A percentile compares a stretch with the other conserved stretches of the same genome.
Conservation (phyloP, 345 rosid genomes). For the Boechera retrofracta region DNA sequence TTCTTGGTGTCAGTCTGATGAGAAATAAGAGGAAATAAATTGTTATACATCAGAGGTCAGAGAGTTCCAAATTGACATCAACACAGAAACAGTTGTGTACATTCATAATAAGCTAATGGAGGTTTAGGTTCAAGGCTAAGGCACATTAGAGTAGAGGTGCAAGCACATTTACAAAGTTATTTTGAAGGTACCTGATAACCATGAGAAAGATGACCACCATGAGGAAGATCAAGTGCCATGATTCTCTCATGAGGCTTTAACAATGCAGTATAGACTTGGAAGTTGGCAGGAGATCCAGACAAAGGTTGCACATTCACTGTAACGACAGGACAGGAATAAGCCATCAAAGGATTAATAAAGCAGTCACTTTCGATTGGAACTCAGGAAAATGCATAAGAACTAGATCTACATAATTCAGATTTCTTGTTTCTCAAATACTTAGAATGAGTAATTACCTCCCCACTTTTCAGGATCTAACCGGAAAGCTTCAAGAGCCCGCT, state of each 20-base stretch:
- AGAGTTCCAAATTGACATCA: constrained; percentile 3
- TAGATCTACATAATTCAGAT: constrained; percentile 2
- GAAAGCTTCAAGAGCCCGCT: constrained; percentile 95
- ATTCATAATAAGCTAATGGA: constrained; percentile 3
- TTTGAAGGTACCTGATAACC: constrained; percentile 86
- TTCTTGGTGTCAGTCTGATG: constrained; percentile 97
- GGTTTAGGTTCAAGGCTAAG: constrained; percentile 20
- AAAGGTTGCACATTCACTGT: constrained; percentile 96
- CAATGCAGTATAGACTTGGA: constrained; percentile 95
- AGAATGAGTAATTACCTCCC: constrained; percentile 71
- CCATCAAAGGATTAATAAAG: constrained; percentile 23
- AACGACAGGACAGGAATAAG: constrained; percentile 36
- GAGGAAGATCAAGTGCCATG: constrained; percentile 99
- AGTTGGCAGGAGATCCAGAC: constrained; percentile 96
- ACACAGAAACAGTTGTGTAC: neutral
- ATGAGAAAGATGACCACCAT: constrained; percentile 99
- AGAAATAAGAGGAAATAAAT: constrained; percentile 22
- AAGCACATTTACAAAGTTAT: constrained; percentile 18
- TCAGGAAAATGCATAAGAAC: constrained; percentile 2
- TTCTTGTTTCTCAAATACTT: neutral
- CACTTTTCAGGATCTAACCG: constrained; percentile 95
- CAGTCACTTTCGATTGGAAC: constrained; percentile 14
- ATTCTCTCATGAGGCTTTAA: constrained; percentile 96
- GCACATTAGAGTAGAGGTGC: constrained; percentile 6
- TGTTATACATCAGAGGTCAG: constrained; percentile 18